These are phyloP conservation scores for Alternaria sp. DNA, from an alignment of 2,329 filamentous ascomycete species.

Conservation along the genomic window DNA sequence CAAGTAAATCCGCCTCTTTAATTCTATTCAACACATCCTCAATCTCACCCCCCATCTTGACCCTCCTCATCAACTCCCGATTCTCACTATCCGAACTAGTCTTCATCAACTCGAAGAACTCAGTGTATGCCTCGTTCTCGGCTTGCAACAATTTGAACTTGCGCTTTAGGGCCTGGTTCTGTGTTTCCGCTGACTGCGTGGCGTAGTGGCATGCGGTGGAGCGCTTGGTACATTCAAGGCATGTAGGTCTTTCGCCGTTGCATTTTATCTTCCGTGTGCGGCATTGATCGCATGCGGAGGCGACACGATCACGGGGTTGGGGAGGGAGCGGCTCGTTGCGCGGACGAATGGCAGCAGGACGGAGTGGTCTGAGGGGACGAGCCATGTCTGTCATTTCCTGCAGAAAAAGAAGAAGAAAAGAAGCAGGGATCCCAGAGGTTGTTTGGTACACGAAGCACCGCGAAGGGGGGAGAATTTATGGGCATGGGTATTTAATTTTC, in stretches of 20 bases:
- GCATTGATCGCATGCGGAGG: conserved; percentile 17
- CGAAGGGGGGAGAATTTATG: neutral
- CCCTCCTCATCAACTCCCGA: conserved; percentile 20
- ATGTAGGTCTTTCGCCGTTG: conserved; percentile 8
- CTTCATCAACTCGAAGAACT: conserved; percentile 21
- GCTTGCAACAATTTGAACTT: conserved; percentile 19
- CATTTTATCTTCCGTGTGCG: conserved; percentile 19
- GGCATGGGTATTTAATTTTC: neutral
- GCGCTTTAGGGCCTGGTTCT: conserved; percentile 22
- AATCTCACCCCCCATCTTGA: conserved; percentile 21
- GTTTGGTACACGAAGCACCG: neutral
- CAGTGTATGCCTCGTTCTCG: conserved; percentile 21
- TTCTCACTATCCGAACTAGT: conserved; percentile 19
- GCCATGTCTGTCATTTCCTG: neutral
- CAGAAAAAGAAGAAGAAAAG: no score
- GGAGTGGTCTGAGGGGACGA: conserved; percentile 14
- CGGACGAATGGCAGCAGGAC: conserved; percentile 9
- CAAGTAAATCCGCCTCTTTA: conserved; percentile 23
- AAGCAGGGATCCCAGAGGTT: no score
- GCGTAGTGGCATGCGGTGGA: conserved; percentile 14
- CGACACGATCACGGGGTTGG: conserved; percentile 11
- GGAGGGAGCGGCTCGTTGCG: conserved; percentile 9
- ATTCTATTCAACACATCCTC: conserved; percentile 21
- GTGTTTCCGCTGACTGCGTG: conserved; percentile 3
- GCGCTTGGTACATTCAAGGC: conserved; percentile 14